Evolutionary conservation across 176 grass and related monocot species (phyloP), one percentile per base, ranked within the genome.

Genomic region (Olyra latifolia): DNA sequence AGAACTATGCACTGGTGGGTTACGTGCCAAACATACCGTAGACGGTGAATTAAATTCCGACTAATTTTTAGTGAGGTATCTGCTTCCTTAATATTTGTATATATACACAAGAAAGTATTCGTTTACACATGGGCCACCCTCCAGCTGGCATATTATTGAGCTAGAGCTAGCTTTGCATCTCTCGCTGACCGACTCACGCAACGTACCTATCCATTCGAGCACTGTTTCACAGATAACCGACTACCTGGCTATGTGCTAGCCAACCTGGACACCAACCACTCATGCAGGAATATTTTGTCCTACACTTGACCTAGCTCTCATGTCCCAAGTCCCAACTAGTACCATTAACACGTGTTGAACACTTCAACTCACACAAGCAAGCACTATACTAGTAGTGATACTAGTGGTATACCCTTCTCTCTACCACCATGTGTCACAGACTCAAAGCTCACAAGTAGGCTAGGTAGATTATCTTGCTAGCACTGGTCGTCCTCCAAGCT

Each of bases 401-500:
- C n/a, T n/a, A n/a, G n/a, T n/a, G n/a, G n/a, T n/a, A n/a, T n/a
- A n/a, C n/a, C n/a, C n/a, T n/a, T n/a, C n/a, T n/a, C n/a, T n/a
- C n/a, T n/a, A n/a, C n/a, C n/a, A n/a, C n/a, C n/a, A n/a, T n/a
- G n/a, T n/a, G n/a, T n/a, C n/a, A n/a, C n/a, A n/a, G n/a, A n/a
- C n/a, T n/a, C n/a, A n/a, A n/a, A n/a, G n/a, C n/a, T n/a, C n/a
- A n/a, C n/a, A n/a, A n/a, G n/a, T n/a, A 23, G n/a, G 19, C 5
- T 42, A 24, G 13, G 13, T 56, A 41, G 7, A 16, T 7, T n/a
- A n/a, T 5, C 14, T 32, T 2, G 64, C 25, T 73, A 74, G 62
- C 84, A 87, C 48, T 30, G 39, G 41, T 65, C 77, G 5, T 68
- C 70, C 47, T 92, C 78, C 64, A 90, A 29, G 62, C 70, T 92